A percentile compares a stretch with the other conserved stretches of the same genome.
Evolutionary conservation across 108 stramenopile species (phyloP).

Genomic region (Cylindrotheca closterium): DNA sequence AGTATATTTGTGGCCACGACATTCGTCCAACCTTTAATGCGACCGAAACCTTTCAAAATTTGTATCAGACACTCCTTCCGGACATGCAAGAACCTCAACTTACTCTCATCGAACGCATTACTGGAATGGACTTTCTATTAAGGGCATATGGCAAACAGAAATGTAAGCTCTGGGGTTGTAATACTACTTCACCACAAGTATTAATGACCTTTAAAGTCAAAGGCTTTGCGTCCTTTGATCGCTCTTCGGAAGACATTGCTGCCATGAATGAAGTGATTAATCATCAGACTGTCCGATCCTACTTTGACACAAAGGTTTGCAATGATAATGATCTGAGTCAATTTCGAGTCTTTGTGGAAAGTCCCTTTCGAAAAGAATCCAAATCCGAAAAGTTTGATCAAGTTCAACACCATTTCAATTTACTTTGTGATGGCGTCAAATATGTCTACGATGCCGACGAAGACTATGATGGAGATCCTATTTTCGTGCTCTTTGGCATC

Average conservation of each 20-base stretch:
- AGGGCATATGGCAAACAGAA: background rate
- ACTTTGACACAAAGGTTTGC: constrained; percentile 13
- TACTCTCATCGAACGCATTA: background rate
- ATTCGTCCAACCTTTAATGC: constrained; percentile 9
- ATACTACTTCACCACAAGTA: constrained; percentile 15
- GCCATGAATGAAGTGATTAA: background rate
- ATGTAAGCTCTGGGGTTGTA: constrained; percentile 15
- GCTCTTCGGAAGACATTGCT: background rate
- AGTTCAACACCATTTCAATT: constrained; percentile 6
- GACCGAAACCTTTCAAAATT: constrained; percentile 2
- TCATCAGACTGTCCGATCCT: background rate
- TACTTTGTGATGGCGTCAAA: constrained; percentile 15
- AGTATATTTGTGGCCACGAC: constrained; percentile 16
- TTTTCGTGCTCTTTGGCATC: constrained; percentile 12
- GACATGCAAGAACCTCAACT: constrained; percentile 4
- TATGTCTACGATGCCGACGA: constrained; percentile 8
- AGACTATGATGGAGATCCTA: constrained; percentile 1
- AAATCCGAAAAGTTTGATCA: constrained; percentile 1
- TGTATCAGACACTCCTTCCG: constrained; percentile 2
- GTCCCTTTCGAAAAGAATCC: background rate
- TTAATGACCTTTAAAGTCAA: constrained; percentile 13
- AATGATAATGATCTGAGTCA: constrained; percentile 5
- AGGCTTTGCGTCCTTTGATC: constrained; percentile 9
- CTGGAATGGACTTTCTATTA: constrained; percentile 4
- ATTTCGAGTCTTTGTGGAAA: constrained; percentile 11